These are phyloP conservation scores for Botrytis tulipae DNA, from an alignment of 2,329 filamentous ascomycete species.

Conservation along the genomic window DNA sequence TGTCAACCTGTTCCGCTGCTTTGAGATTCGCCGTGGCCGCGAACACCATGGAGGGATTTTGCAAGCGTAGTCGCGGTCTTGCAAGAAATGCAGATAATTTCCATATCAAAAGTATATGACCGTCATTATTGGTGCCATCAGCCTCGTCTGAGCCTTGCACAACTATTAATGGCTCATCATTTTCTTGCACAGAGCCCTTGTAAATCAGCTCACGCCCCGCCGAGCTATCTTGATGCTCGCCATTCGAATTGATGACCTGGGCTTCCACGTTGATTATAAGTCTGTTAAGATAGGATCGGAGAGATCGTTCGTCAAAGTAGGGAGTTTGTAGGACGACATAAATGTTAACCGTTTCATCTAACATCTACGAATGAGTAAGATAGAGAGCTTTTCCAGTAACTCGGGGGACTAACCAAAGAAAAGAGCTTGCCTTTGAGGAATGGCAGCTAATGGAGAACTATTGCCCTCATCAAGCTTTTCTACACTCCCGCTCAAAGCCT, in stretches of 20 bases:
- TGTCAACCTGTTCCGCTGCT: slow-evolving; percentile 46
- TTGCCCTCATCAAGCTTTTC: slow-evolving; percentile 40
- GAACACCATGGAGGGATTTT: slow-evolving; percentile 66
- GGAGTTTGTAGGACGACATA: slow-evolving; percentile 67
- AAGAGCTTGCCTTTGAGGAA: slow-evolving; percentile 62
- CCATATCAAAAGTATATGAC: slow-evolving; percentile 57
- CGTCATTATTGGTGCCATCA: slow-evolving; percentile 35
- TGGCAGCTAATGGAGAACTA: slow-evolving; percentile 50
- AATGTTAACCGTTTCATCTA: slow-evolving; percentile 72
- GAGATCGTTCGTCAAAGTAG: slow-evolving; percentile 53
- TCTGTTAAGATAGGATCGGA: slow-evolving; percentile 59
- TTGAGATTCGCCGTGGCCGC: slow-evolving; percentile 59
- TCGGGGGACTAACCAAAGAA: slow-evolving; percentile 64
- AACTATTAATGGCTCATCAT: slow-evolving; percentile 51
- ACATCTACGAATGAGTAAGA: slow-evolving; percentile 51
- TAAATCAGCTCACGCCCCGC: slow-evolving; percentile 59
- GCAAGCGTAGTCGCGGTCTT: slow-evolving; percentile 62
- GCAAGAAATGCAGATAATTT: slow-evolving; percentile 57
- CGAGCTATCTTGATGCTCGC: slow-evolving; percentile 46
- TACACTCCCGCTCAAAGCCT: slow-evolving; percentile 47
- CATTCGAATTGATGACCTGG: slow-evolving; percentile 58
- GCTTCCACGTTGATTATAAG: slow-evolving; percentile 67
- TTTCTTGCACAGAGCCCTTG: slow-evolving; percentile 51
- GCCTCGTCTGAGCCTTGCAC: slow-evolving; percentile 44
- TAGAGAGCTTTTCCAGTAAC: slow-evolving; percentile 36